Evolutionary conservation across 805 yeast species (phyloP), one percentile per base, ranked within the genome.

Genomic region (Starmerella floris): DNA sequence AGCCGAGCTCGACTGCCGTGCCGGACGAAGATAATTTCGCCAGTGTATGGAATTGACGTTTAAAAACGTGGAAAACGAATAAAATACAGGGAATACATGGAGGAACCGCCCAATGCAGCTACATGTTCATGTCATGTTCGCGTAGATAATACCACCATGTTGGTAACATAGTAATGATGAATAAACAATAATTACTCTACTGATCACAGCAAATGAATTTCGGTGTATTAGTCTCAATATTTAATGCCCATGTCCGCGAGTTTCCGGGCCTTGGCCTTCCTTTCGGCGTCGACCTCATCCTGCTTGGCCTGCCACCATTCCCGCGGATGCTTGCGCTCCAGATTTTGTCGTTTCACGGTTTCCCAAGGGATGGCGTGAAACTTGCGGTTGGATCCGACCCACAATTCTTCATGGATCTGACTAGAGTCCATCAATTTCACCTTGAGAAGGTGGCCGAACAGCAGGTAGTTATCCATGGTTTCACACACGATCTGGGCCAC

Each of bases 401-500:
- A 81, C 50, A 81, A 63, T 50, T 73, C 69, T 28, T 61, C 62
- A 43, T 65, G 68, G 30, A 64, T 59, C 43, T 62, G 56, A 16
- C 52, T 62, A 8, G 56, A 50, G 20, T 61, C 68, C 59, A 53
- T 72, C 68, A 53, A 75, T 72, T 72, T 66, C 30, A 81, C 87
- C 62, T 82, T 79, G 53, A 91, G 66, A 48, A 87, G 72, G 62
- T 88, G 96, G 5, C 93, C 93, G 65, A 83, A 77, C 35, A 91
- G 59, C 49, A 91, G 70, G 56, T 91, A 91, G 64, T 91, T 91
- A 63, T 91, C 79, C 98, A 91, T 91, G 36, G 96, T 78, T 51
- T 91, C 97, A 48, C 81, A 82, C 3, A 95, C 98, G 48, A 85
- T 69, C 52, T 76, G 72, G 35, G 97, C 96, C 43, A 81, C 93